Base-by-base conservation (phyloP, 1,284 basidiomycete species). In the Puccinia horiana region DNA sequence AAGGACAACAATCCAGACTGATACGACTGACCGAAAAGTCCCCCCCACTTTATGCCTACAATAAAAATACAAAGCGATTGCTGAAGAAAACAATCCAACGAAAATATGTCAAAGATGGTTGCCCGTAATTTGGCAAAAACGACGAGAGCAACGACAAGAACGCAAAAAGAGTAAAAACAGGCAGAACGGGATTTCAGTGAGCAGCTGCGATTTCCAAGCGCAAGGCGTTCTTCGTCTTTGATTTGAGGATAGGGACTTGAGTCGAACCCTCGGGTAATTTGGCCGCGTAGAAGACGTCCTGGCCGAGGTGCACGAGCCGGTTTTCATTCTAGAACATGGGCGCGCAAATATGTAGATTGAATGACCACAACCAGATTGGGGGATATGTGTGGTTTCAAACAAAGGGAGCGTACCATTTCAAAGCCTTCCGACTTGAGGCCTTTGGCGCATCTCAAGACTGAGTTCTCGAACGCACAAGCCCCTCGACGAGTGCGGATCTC, bases 211-310 rank as follows among this genome's bases (percentile, higher is more conserved):
- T 70, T 72, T 80, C 29, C 40, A 80, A 58, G 29, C 26, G 47
- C 20, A 80, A 5, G 1, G 65, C 40, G 18, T 80, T 26, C 65
- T 80, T 80, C 20, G 65, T 18, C 70, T 52, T 47, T 14, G 47
- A 56, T 80, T 80, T 80, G 23, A 70, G 26, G 52, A 81, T 74
- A 26, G 56, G 69, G 40, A 75, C 56, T 74, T 81, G 70, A 20
- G 79, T 67, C 44, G 54, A 42, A 35, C 79, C 79, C n/a, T 74
- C 70, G 1, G 79, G 79, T 11, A 81, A 18, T 29, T 47, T 58
- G 37, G 26, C 18, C 54, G 79, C 56, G 61, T 63, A 74, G 35
- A 81, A 81, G 12, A 81, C 61, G 49, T 81, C 56, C 67, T 81
- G 79, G 26, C 72, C 58, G 20, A 75, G 58, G 44, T 81, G 72